These are phyloP conservation scores for Fibroporia radiculosa DNA, from an alignment of 768 basidiomycete species.

Conservation along the genomic window DNA sequence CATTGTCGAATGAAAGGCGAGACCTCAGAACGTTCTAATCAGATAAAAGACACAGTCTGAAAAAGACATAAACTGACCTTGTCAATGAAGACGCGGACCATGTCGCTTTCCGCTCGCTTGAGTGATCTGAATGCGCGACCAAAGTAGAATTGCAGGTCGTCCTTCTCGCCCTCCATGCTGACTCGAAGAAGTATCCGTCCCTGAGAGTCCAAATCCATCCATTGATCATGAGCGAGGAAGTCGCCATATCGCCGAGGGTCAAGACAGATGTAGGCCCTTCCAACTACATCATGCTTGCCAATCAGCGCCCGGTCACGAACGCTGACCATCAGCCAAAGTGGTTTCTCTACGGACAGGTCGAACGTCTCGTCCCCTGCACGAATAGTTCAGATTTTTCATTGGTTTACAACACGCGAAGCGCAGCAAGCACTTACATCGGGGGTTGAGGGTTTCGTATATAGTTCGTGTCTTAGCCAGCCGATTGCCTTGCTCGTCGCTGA, in stretches of 20 bases:
- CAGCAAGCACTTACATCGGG: constrained; percentile 62
- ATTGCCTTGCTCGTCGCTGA: constrained; percentile 88
- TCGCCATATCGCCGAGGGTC: constrained; percentile 87
- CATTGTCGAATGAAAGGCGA: constrained; percentile 86
- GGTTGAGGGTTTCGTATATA: constrained; percentile 83
- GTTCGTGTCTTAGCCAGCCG: constrained; percentile 92
- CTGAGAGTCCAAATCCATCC: constrained; percentile 83
- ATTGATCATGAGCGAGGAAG: constrained; percentile 83
- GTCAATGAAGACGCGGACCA: constrained; percentile 94
- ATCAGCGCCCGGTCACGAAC: constrained; percentile 84
- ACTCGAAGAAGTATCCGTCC: constrained; percentile 83
- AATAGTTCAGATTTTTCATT: constrained; percentile 8
- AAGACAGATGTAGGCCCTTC: constrained; percentile 85
- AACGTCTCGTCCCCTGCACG: constrained; percentile 90
- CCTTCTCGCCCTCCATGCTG: constrained; percentile 99
- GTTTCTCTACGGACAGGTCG: constrained; percentile 86
- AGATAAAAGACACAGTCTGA: neutral
- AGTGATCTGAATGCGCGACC: constrained; percentile 90
- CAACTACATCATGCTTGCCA: constrained; percentile 90
- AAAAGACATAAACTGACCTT: constrained; percentile 50
- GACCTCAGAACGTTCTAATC: constrained; percentile 50
- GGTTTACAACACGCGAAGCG: neutral
- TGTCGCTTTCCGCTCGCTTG: constrained; percentile 90
- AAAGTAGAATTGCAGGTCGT: constrained; percentile 96
- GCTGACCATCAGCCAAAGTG: constrained; percentile 97